Conservation (phyloP, 805 yeast species). For the Cyberlindnera mississippiensis region DNA sequence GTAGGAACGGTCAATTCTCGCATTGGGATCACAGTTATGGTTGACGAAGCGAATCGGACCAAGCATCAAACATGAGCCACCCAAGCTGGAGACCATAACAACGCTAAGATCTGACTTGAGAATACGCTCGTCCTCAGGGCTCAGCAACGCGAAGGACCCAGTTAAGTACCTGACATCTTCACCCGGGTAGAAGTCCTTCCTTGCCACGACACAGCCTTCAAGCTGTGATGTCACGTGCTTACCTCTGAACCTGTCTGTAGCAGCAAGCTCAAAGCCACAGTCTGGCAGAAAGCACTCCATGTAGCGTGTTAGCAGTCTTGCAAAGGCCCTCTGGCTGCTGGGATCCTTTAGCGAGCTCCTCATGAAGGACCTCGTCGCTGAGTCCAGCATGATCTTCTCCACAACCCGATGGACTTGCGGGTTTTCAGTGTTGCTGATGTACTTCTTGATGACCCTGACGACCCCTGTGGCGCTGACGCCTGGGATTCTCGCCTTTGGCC, state of each 20-base stretch:
- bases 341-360: neutral
- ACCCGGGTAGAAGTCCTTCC: constrained; percentile 27
- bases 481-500: neutral
- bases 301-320: constrained; percentile 34
- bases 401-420: constrained; percentile 23
- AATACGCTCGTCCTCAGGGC: constrained; percentile 31
- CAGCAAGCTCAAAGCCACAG: constrained; percentile 39
- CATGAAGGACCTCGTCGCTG: neutral
- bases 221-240: constrained; percentile 1
- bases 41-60: constrained; percentile 47
- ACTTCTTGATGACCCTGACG: constrained; percentile 9
- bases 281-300: constrained; percentile 32
- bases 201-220: constrained; percentile 38
- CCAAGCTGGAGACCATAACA: constrained; percentile 32
- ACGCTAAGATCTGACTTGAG: constrained; percentile 41
- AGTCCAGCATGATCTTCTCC: constrained; percentile 21
- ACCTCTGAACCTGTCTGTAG: constrained; percentile 37
- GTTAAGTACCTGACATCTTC: constrained; percentile 32
- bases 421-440: constrained; percentile 11
- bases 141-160: constrained; percentile 36
- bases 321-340: constrained; percentile 29
- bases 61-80: constrained; percentile 37
- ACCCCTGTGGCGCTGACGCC: neutral
- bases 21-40: constrained; percentile 44
- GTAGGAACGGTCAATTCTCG: constrained; percentile 31